A percentile compares a stretch with the other conserved stretches of the same genome.
These are phyloP conservation scores for Vaccinium darrowii DNA, from an alignment of 148 eudicot genomes.

Conservation along the genomic window DNA sequence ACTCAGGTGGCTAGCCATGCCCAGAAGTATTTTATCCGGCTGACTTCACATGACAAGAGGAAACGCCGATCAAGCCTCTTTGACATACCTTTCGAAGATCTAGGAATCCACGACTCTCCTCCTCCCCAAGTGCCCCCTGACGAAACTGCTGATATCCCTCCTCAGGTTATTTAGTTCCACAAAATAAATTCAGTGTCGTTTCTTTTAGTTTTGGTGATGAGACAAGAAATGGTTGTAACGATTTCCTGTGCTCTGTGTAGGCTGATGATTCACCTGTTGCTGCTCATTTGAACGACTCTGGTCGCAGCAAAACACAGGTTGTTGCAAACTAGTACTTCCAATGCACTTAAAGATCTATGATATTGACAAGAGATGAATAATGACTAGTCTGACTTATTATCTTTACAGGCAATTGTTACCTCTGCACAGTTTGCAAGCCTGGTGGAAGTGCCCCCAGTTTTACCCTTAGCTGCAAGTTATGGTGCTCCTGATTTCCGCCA, in stretches of 20 bases:
- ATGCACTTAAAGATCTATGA: not conserved
- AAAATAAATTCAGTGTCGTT: not conserved
- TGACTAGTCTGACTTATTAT: not conserved
- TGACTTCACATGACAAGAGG: slow-evolving; percentile 19
- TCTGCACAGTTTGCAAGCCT: slow-evolving; percentile 3
- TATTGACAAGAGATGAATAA: not conserved
- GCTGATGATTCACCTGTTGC: not conserved
- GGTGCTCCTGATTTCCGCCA: slow-evolving; percentile 9
- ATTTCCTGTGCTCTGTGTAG: not conserved
- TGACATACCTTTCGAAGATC: slow-evolving; percentile 17
- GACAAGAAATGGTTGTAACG: not conserved
- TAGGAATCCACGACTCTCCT: not conserved
- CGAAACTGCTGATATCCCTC: slow-evolving; percentile 13
- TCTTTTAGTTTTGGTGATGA: not conserved
- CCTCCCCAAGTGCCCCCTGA: slow-evolving; percentile 8
- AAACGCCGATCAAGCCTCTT: slow-evolving; percentile 35
- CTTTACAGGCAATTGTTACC: slow-evolving; percentile 15
- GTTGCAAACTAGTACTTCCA: not conserved
- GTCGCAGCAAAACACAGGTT: not conserved
- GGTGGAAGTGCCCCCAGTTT: slow-evolving; percentile 23
- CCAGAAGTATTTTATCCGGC: slow-evolving; percentile 33
- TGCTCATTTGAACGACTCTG: not conserved
- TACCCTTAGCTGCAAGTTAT: slow-evolving; percentile 17
- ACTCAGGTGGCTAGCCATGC: slow-evolving; percentile 47
- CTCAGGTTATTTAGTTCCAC: slow-evolving; percentile 13